Evolutionary conservation across 306 rosid genomes (phyloP).

Genomic region (Oemleria cerasiformis): DNA sequence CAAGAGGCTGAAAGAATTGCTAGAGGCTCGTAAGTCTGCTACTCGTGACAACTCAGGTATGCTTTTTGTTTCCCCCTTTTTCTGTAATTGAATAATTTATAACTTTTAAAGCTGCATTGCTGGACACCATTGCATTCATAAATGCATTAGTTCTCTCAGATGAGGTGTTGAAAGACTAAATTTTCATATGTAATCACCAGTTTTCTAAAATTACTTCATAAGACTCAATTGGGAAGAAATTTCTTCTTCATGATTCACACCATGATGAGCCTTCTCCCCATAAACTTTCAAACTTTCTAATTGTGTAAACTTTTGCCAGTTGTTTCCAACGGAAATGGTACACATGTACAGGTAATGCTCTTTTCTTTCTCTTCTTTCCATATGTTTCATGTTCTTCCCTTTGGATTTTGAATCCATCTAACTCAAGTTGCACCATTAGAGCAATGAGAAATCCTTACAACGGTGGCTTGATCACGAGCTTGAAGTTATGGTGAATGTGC

Average conservation of each 20-base stretch:
- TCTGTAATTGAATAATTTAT: not conserved
- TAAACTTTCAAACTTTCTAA: slow-evolving; percentile 22
- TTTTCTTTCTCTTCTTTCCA: slow-evolving; percentile 26
- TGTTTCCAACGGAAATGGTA: slow-evolving; percentile 66
- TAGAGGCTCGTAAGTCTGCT: slow-evolving; percentile 96
- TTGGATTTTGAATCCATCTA: slow-evolving; percentile 25
- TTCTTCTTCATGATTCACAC: slow-evolving; percentile 10
- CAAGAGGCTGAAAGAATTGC: slow-evolving; percentile 94
- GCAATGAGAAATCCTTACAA: slow-evolving; percentile 89
- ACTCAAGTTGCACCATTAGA: slow-evolving; percentile 46
- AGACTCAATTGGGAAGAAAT: not conserved
- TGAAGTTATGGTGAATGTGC: slow-evolving; percentile 97
- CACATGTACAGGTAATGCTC: slow-evolving; percentile 77
- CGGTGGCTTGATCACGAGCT: slow-evolving; percentile 98
- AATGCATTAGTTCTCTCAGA: slow-evolving; percentile 9
- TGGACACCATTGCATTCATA: not conserved
- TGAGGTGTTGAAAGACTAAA: not conserved
- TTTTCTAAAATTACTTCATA: slow-evolving; percentile 22
- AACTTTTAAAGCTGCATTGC: not conserved
- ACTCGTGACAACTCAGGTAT: slow-evolving; percentile 83
- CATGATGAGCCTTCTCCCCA: slow-evolving; percentile 14
- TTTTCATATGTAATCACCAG: not conserved
- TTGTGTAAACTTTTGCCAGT: slow-evolving; percentile 52
- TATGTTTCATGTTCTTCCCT: slow-evolving; percentile 15
- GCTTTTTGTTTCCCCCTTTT: not conserved